phyloP scores from a whole-genome alignment of 148 eudicot genomes.

The Heliosperma pusillum region DNA sequence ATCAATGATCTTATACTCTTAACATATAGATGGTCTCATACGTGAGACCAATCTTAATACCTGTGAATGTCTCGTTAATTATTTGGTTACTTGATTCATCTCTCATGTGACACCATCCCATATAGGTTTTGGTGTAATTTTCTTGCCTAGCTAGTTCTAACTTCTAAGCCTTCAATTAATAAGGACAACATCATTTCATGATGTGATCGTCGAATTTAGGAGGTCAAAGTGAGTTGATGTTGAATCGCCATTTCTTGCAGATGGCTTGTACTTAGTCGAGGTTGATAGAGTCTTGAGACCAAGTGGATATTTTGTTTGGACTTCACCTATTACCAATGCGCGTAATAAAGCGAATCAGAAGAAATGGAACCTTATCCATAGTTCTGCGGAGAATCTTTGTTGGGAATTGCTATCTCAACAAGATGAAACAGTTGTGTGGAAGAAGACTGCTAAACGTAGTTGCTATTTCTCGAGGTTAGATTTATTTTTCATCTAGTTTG shows the following conservation, averaged over 20 bases:
- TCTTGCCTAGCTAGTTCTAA: too few relatives aligned
- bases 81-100: too few relatives aligned
- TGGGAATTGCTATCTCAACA: conserved; percentile 94
- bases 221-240: conserved; percentile 9
- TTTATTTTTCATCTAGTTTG: conserved; percentile 2
- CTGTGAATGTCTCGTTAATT: too few relatives aligned
- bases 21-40: too few relatives aligned
- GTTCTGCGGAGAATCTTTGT: conserved; percentile 58
- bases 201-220: background rate
- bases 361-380: conserved; percentile 68
- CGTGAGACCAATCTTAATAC: too few relatives aligned
- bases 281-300: conserved; percentile 90
- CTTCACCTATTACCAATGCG: conserved; percentile 76
- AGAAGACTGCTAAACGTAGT: conserved; percentile 64
- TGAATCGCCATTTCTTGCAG: conserved; percentile 36
- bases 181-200: background rate
- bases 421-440: conserved; percentile 97
- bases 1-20: too few relatives aligned
- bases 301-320: conserved; percentile 99
- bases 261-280: conserved; percentile 77
- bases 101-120: too few relatives aligned
- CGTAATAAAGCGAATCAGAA: conserved; percentile 79
- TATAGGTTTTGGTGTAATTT: too few relatives aligned
- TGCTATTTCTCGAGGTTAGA: conserved; percentile 80
- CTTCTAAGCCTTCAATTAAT: background rate